These are phyloP conservation scores for Solanum pimpinellifolium DNA, from an alignment of 257 asterid genomes.

Conservation along the genomic window DNA sequence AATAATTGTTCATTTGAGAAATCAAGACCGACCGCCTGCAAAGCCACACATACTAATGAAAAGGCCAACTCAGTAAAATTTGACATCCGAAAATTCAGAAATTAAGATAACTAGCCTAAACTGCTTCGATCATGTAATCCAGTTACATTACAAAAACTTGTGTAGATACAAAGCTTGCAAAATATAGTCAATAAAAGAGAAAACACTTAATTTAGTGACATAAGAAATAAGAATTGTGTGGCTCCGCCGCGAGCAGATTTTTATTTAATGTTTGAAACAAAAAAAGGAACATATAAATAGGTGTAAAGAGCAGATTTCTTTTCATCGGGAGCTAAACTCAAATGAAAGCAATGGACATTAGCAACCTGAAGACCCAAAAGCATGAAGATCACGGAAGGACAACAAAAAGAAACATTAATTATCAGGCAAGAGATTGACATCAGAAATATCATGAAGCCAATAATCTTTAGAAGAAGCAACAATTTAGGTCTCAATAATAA, in stretches of 20 bases:
- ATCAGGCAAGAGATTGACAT: background rate
- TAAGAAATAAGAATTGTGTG: background rate
- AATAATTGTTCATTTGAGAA: constrained; percentile 70
- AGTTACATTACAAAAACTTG: background rate
- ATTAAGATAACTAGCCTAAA: background rate
- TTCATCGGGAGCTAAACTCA: background rate
- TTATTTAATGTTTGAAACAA: background rate
- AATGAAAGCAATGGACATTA: background rate
- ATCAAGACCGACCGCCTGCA: constrained; percentile 77
- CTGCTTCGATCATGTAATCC: background rate
- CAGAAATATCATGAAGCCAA: background rate
- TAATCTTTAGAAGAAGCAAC: background rate
- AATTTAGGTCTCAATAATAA: background rate
- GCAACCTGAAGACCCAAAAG: background rate
- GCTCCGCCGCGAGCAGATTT: background rate
- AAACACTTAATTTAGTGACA: background rate
- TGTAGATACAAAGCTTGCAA: background rate
- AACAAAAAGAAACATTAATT: background rate
- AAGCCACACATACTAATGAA: background rate
- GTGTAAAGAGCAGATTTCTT: background rate
- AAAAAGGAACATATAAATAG: background rate
- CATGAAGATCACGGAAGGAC: background rate
- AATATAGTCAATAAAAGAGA: background rate
- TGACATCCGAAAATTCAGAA: background rate
- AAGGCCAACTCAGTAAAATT: background rate